Evolutionary conservation across 441 rosid species (phyloP).

Genomic region (Adansonia madagascariensis): DNA sequence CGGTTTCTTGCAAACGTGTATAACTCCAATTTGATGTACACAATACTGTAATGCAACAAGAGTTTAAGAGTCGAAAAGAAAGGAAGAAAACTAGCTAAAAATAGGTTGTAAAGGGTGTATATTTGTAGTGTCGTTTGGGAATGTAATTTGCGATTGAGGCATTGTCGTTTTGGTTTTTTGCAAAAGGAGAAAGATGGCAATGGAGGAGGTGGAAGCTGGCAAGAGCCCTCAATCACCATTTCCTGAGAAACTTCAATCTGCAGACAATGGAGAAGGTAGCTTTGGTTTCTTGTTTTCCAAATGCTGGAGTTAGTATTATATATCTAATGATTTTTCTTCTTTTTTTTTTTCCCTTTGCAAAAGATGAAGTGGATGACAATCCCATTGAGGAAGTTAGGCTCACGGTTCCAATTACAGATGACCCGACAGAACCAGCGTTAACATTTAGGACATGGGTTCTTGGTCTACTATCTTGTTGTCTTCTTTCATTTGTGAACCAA

Average conservation of each 20-base stretch:
- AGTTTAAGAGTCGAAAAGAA: neutral
- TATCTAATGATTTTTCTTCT: neutral
- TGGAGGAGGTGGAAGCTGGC: constrained; percentile 15
- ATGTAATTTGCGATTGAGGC: neutral
- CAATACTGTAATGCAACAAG: neutral
- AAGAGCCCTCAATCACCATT: neutral
- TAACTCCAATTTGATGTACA: neutral
- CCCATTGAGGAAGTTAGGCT: constrained; percentile 86
- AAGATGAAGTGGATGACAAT: constrained; percentile 58
- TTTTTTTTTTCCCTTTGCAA: neutral
- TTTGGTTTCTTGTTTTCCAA: neutral
- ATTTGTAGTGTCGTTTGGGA: neutral
- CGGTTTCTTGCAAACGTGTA: neutral
- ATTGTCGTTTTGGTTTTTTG: neutral
- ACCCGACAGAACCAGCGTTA: constrained; percentile 54
- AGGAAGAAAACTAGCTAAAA: constrained; percentile 1
- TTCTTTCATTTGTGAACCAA: constrained; percentile 65
- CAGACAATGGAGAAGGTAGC: neutral
- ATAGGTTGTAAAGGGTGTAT: neutral
- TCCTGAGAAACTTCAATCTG: neutral
- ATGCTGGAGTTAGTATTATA: neutral
- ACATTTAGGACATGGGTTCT: constrained; percentile 81
- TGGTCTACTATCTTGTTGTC: constrained; percentile 53
- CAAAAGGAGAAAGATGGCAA: neutral
- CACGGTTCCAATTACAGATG: constrained; percentile 79